Evolutionary conservation across 768 basidiomycete genomes (phyloP), one percentile per base, ranked within the genome.

Genomic region (Lentinula sp.): DNA sequence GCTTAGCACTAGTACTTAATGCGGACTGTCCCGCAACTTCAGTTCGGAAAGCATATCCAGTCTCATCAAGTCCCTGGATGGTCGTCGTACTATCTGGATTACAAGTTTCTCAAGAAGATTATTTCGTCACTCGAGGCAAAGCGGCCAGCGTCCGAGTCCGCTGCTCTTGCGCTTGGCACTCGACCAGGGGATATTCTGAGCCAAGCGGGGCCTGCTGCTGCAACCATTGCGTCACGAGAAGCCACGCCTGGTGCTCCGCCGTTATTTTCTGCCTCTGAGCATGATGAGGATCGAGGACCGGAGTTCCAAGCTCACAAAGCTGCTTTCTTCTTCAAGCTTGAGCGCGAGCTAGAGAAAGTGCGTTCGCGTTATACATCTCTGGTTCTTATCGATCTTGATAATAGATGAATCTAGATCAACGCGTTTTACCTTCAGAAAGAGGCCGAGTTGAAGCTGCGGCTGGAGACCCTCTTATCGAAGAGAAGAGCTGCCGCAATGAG

Each of bases 21-120:
- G 37, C 31, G 10, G n/a, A 34, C 72, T 73, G 71, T 73, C 42
- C 50, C 59, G 62, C 54, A 23, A 39, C 52, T 13, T 49, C n/a
- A 98, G 95, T 99, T 99, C 74, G 97, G 97, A 68, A 99, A 99
- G 80, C 90, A 93, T 63, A 94, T 99, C 64, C 95, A 94, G 74
- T 86, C 90, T 34, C 91, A 96, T 72, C 94, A 97, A 78, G 87
- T 98, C 59, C 95, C 96, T 56, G 96, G 95, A 77, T 99, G 96
- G 96, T 93, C 92, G 32, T 72, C 80, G 46, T 93, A 92, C 78
- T 98, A 98, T 76, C 85, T 98, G 62, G 95, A 98, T 77, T 99
- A 99, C 84, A 99, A 99, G 79, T 90, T 89, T 68, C 82, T 97
- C 71, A 97, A 97, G 78, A 94, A 98, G 83, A 98, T 98, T 69